These are phyloP conservation scores for Tricholoma terreum DNA, from an alignment of 768 basidiomycete species.

Conservation along the genomic window DNA sequence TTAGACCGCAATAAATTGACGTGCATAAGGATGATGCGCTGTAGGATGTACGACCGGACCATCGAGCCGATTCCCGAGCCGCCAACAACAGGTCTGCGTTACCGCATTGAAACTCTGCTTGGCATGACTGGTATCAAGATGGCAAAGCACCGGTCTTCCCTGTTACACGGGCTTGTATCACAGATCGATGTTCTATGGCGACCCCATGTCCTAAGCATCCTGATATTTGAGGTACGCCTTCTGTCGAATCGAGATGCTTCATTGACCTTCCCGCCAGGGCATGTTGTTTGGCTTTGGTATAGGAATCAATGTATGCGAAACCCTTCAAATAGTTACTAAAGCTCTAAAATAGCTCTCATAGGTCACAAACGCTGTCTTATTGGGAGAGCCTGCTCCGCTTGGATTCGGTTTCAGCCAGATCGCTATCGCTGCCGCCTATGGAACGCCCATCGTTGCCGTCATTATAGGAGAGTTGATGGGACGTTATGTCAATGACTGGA, in stretches of 20 bases:
- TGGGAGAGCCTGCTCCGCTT: conserved; percentile 49
- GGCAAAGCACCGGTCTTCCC: conserved; percentile 52
- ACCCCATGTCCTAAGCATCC: conserved; percentile 52
- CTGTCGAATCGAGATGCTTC: neutral
- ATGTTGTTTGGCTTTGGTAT: conserved; percentile 63
- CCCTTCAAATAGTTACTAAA: neutral
- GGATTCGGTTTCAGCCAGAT: conserved; percentile 53
- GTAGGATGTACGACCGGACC: conserved; percentile 63
- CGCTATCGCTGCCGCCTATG: conserved; percentile 51
- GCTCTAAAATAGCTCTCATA: conserved; percentile 18
- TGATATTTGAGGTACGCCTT: conserved; percentile 47
- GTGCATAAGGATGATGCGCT: neutral
- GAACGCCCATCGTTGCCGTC: conserved; percentile 55
- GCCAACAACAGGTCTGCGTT: conserved; percentile 39
- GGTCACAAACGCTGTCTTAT: conserved; percentile 66
- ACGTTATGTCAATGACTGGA: conserved; percentile 51
- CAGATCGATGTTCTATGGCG: conserved; percentile 58
- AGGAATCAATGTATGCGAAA: conserved; percentile 51
- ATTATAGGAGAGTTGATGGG: conserved; percentile 52
- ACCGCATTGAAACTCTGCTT: conserved; percentile 57
- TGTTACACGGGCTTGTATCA: conserved; percentile 42
- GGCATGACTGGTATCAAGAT: conserved; percentile 61
- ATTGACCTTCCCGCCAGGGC: conserved; percentile 29
- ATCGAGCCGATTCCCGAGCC: conserved; percentile 46
- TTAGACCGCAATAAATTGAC: neutral